Evolutionary conservation across 371 early-diverging fungal genomes (phyloP).

Genomic region (Mortierella sp.): DNA sequence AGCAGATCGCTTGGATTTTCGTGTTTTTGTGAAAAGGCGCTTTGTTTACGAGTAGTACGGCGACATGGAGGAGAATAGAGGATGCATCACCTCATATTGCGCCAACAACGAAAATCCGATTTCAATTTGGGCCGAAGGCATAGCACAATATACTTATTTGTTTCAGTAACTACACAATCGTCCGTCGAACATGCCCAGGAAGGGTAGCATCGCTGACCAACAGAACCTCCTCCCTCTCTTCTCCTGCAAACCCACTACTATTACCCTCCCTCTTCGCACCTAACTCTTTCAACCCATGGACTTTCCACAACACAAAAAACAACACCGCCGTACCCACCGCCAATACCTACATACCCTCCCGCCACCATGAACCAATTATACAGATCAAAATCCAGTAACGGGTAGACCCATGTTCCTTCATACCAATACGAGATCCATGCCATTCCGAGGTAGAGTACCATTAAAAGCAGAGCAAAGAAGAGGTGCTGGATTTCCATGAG

Average conservation of each 20-base stretch:
- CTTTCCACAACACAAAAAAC: slow-evolving; percentile 20
- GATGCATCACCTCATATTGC: not conserved
- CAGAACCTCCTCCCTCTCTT: not conserved
- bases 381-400: slow-evolving; percentile 23
- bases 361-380: slow-evolving; percentile 19
- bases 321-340: not conserved
- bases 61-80: no score
- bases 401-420: slow-evolving; percentile 19
- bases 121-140: no score
- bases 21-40: not conserved
- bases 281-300: slow-evolving; percentile 26
- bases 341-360: slow-evolving; percentile 11
- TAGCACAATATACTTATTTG: not conserved
- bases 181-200: not conserved
- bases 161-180: not conserved
- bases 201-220: not conserved
- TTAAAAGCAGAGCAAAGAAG: slow-evolving; percentile 16
- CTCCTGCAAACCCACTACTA: not conserved
- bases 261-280: not conserved
- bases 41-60: not conserved
- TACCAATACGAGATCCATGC: slow-evolving; percentile 26
- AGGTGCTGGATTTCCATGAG: slow-evolving; percentile 28
- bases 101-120: not conserved
- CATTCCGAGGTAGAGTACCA: slow-evolving; percentile 17
- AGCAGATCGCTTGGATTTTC: not conserved